Percentiles rank a stretch among this genome's conserved stretches.
phyloP scores from a whole-genome alignment of 768 basidiomycete genomes.

The Macrolepiota albuminosa region DNA sequence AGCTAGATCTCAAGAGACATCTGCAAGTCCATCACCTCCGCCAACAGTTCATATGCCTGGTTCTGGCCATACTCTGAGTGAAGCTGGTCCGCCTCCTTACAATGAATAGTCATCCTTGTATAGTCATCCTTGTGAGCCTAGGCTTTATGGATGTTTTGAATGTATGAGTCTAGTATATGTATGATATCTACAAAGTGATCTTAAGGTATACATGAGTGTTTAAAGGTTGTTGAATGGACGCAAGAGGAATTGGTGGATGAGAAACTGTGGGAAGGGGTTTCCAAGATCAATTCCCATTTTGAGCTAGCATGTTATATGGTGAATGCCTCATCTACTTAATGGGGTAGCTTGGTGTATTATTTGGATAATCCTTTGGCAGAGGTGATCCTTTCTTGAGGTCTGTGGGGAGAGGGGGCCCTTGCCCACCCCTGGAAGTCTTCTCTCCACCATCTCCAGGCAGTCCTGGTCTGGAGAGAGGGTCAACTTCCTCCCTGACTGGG shows the following conservation, averaged over 20 bases:
- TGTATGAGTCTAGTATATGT: not conserved
- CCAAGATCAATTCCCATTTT: slow-evolving; percentile 8
- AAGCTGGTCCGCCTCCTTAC: slow-evolving; percentile 17
- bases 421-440: too few species aligned
- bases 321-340: too few species aligned
- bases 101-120: not conserved
- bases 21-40: slow-evolving; percentile 11
- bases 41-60: slow-evolving; percentile 29
- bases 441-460: too few species aligned
- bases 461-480: too few species aligned
- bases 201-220: not conserved
- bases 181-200: not conserved
- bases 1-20: slow-evolving; percentile 11
- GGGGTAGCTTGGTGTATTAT: too few species aligned
- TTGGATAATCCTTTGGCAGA: too few species aligned
- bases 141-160: not conserved
- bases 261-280: slow-evolving; percentile 17
- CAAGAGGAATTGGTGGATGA: not conserved
- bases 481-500: too few species aligned
- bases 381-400: too few species aligned
- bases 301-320: too few species aligned
- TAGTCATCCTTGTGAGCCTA: not conserved
- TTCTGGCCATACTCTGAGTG: slow-evolving; percentile 30
- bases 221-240: not conserved
- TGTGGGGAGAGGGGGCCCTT: too few species aligned